These are phyloP conservation scores for Dactylellina haptotyla DNA, from an alignment of 2,329 filamentous ascomycete species.

Conservation along the genomic window DNA sequence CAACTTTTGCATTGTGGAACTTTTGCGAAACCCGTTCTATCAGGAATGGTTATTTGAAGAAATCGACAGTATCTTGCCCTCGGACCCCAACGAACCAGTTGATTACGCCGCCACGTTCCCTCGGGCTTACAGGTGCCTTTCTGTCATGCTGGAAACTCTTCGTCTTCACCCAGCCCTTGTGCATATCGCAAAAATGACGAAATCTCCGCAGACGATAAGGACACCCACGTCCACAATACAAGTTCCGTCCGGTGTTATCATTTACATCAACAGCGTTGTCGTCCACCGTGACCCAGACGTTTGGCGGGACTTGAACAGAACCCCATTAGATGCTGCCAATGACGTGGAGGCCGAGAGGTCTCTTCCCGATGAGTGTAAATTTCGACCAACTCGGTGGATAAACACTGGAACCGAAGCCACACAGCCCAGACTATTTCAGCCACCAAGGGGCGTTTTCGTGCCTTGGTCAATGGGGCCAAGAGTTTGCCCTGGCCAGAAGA, in stretches of 20 bases:
- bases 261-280: slow-evolving; percentile 61
- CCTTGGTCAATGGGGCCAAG: slow-evolving; percentile 66
- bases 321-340: not conserved
- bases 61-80: slow-evolving; percentile 61
- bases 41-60: slow-evolving; percentile 68
- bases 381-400: slow-evolving; percentile 63
- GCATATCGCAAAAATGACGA: slow-evolving; percentile 61
- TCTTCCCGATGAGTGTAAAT: slow-evolving; percentile 59
- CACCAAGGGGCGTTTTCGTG: slow-evolving; percentile 62
- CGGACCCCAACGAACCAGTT: slow-evolving; percentile 56
- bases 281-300: slow-evolving; percentile 58
- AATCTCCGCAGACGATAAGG: slow-evolving; percentile 59
- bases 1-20: slow-evolving; percentile 64
- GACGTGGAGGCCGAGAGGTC: not conserved
- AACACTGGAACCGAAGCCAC: slow-evolving; percentile 8
- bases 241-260: slow-evolving; percentile 59
- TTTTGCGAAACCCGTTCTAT: slow-evolving; percentile 64
- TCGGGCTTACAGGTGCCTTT: slow-evolving; percentile 63
- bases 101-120: slow-evolving; percentile 65
- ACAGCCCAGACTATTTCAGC: slow-evolving; percentile 58
- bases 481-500: slow-evolving; percentile 67
- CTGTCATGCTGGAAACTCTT: slow-evolving; percentile 65
- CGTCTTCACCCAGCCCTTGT: slow-evolving; percentile 62
- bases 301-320: slow-evolving; percentile 57
- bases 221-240: slow-evolving; percentile 58